phyloP scores from a whole-genome alignment of 2,329 filamentous ascomycete genomes.

The Fusarium napiforme region DNA sequence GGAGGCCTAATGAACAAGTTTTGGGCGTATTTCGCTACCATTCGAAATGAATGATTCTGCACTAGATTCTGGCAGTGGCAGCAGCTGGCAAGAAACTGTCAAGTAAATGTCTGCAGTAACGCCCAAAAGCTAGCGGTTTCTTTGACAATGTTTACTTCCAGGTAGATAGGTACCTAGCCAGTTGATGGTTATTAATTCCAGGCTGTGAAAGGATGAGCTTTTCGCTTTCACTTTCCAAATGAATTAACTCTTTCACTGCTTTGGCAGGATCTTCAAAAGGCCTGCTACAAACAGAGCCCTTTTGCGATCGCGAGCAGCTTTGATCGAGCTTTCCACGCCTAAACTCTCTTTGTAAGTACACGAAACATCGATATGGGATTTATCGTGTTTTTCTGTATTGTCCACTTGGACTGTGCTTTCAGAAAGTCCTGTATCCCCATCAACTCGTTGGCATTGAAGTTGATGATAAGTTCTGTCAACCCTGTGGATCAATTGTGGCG shows the following conservation, averaged over 20 bases:
- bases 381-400: neutral
- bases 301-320: constrained; percentile 39
- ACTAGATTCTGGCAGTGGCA: constrained; percentile 29
- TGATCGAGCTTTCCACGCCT: constrained; percentile 14
- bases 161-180: neutral
- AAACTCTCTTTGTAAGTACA: neutral
- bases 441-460: constrained; percentile 31
- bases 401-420: constrained; percentile 30
- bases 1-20: neutral
- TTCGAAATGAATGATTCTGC: neutral
- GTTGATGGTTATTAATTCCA: neutral
- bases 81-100: constrained; percentile 28
- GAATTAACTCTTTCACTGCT: constrained; percentile 28
- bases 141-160: neutral
- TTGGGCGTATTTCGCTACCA: constrained; percentile 10
- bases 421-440: constrained; percentile 21
- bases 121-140: neutral
- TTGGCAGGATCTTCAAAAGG: constrained; percentile 39
- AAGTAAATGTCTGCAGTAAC: constrained; percentile 11
- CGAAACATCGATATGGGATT: constrained; percentile 1
- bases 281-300: constrained; percentile 39
- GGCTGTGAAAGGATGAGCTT: constrained; percentile 5
- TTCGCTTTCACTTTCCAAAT: constrained; percentile 8
- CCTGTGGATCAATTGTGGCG: constrained; percentile 41
- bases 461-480: constrained; percentile 42